phyloP scores from a whole-genome alignment of 176 grass and related monocot genomes.

The Rhynchospora pubera region DNA sequence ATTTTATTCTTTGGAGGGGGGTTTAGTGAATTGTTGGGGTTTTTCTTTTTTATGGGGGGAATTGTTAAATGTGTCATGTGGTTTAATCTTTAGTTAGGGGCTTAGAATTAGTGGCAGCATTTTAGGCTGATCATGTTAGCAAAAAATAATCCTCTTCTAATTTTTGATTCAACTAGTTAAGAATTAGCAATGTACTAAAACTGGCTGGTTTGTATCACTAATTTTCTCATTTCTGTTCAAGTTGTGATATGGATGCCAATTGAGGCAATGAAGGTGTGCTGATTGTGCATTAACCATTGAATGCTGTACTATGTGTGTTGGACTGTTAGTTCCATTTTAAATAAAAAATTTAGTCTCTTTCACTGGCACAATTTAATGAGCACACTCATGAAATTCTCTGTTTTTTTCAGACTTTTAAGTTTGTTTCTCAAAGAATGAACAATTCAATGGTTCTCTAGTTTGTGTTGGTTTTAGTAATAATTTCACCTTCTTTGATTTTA shows the following conservation, averaged over 20 bases:
- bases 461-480: background rate
- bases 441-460: background rate
- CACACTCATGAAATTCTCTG: background rate
- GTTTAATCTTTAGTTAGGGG: slow-evolving; percentile 10
- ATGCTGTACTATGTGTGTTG: background rate
- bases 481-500: background rate
- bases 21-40: background rate
- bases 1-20: background rate
- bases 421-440: background rate
- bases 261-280: background rate
- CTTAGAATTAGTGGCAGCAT: background rate
- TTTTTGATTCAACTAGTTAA: slow-evolving; percentile 9
- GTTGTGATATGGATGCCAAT: background rate
- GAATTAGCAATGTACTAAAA: slow-evolving; percentile 10
- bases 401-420: background rate
- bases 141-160: slow-evolving; percentile 7
- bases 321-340: too few species aligned
- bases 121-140: slow-evolving; percentile 5
- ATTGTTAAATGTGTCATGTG: slow-evolving; percentile 4
- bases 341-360: too few species aligned
- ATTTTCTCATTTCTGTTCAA: background rate
- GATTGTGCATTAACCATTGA: background rate
- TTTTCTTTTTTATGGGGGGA: background rate
- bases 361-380: too few species aligned
- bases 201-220: slow-evolving; percentile 9